Evolutionary conservation across 768 basidiomycete genomes (phyloP).

Genomic region (Thelephora ganbajun): DNA sequence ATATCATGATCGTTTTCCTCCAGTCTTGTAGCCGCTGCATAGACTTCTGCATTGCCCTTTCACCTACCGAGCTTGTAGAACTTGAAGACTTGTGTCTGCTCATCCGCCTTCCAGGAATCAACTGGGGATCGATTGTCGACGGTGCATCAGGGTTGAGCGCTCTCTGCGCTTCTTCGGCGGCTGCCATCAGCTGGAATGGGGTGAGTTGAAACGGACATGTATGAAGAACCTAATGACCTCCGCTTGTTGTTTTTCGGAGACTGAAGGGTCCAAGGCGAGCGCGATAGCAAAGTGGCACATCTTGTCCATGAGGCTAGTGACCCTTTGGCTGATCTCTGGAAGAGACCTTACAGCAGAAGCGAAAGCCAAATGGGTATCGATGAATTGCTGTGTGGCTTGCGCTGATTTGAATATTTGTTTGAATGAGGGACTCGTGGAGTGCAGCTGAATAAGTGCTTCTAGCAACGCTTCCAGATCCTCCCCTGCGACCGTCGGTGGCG

Average conservation of each 20-base stretch:
- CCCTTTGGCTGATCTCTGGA: conserved; percentile 25
- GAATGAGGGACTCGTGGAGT: conserved; percentile 50
- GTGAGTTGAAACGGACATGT: neutral
- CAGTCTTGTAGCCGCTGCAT: conserved; percentile 55
- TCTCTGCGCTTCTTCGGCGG: conserved; percentile 37
- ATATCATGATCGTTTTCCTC: conserved; percentile 51
- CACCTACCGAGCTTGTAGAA: conserved; percentile 48
- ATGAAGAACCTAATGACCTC: conserved; percentile 31
- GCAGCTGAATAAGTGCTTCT: conserved; percentile 56
- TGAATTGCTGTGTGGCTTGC: conserved; percentile 50
- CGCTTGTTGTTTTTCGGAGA: conserved; percentile 53
- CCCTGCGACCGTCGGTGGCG: conserved; percentile 9
- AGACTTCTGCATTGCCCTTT: conserved; percentile 48
- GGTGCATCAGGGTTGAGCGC: conserved; percentile 33
- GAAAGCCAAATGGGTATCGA: conserved; percentile 49
- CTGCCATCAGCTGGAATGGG: conserved; percentile 34
- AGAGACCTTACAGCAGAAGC: conserved; percentile 27
- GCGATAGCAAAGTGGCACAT: conserved; percentile 56
- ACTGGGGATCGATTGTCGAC: conserved; percentile 36
- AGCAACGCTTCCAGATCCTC: conserved; percentile 44
- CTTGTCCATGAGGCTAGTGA: conserved; percentile 51
- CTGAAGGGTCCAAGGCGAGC: conserved; percentile 48
- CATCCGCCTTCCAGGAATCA: conserved; percentile 40
- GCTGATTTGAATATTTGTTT: conserved; percentile 63
- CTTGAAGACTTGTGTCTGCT: conserved; percentile 40